Base-by-base conservation (phyloP, 768 basidiomycete species). In the Mycena latifolia region DNA sequence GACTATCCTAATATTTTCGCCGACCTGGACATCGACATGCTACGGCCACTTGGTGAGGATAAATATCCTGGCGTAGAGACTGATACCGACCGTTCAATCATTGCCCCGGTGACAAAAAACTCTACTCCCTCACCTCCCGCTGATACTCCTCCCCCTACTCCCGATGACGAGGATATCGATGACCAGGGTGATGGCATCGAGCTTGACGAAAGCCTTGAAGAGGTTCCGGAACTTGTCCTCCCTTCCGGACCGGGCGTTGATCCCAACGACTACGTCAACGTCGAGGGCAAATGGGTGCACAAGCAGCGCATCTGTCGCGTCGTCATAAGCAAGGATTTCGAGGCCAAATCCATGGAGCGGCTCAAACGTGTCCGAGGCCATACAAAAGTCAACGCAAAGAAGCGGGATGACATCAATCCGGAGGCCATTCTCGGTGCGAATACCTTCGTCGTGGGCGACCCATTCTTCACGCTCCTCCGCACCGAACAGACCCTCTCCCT, bases 171-270 rank as follows among this genome's bases (percentile, higher is more conserved):
- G 1, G 61, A 63, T 14, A 20, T 37, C 25, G 67, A 61, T 1
- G 57, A 63, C 25, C 22, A 41, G 17, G 79, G 67, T 50, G 63
- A 47, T 70, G 70, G 61, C 5, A 24, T 48, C 18, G 10, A 41
- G 18, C 73, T 78, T 10, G 78, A 78, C 55, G 73, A 73, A 20
- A 53, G 76, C 5, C 69, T 79, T 22, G 77, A 73, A 20, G 75
- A 74, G 7, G 54, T 52, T 5, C 63, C 63, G 8, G 72, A 68
- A 17, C 46, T 51, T 14, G 47, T 33, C n/a, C 54, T 64, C 20
- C 63, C 61, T 1, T 11, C 14, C 9, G 50, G 63, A 2, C 63
- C 24, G 33, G 55, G 63, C 15, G 20, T 63, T 24, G 25, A 22
- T 25, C 62, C 62, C 12, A 43, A 33, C 3, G 62, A 52, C 27